Percentiles rank a stretch among this genome's conserved stretches.
These are phyloP conservation scores for Discostella pseudostelligera DNA, from an alignment of 108 stramenopile genomes.

Conservation along the genomic window DNA sequence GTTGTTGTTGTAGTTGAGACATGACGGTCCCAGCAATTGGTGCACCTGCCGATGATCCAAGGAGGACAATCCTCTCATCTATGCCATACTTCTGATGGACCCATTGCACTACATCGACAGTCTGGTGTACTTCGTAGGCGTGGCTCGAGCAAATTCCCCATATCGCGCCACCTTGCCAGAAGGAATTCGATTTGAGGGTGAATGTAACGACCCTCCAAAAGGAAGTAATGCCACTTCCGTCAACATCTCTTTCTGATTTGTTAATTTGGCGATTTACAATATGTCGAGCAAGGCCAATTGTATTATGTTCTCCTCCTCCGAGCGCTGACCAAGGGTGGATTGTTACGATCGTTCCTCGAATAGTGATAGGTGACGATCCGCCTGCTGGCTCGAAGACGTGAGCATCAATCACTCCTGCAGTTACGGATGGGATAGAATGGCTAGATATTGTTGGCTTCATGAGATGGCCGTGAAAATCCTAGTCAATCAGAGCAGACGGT, in stretches of 20 bases:
- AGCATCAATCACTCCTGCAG: constrained; percentile 4
- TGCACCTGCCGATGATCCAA: constrained; percentile 34
- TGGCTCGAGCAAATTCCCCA: constrained; percentile 25
- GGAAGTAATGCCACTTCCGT: too few relatives aligned
- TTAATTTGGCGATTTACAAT: too few relatives aligned
- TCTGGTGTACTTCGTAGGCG: constrained; percentile 27
- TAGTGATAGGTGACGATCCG: neutral
- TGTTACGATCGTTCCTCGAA: constrained; percentile 23
- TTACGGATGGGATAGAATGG: constrained; percentile 17
- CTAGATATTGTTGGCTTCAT: too few relatives aligned
- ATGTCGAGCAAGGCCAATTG: too few relatives aligned
- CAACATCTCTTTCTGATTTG: too few relatives aligned
- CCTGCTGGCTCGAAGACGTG: constrained; percentile 27
- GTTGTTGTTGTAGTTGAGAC: too few relatives aligned
- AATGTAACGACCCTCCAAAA: constrained; percentile 42
- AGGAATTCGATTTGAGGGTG: constrained; percentile 18
- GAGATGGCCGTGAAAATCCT: too few relatives aligned
- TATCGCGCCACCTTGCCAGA: constrained; percentile 20
- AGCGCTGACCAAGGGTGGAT: constrained; percentile 36
- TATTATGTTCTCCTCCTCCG: constrained; percentile 42
- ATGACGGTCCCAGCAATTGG: constrained; percentile 22
- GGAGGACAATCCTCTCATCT: constrained; percentile 10
- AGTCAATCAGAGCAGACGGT: too few relatives aligned
- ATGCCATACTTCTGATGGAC: constrained; percentile 1
- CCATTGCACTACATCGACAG: constrained; percentile 29